Evolutionary conservation across 148 eudicot genomes (phyloP), one percentile per base, ranked within the genome.

Genomic region (Oxyria digyna): DNA sequence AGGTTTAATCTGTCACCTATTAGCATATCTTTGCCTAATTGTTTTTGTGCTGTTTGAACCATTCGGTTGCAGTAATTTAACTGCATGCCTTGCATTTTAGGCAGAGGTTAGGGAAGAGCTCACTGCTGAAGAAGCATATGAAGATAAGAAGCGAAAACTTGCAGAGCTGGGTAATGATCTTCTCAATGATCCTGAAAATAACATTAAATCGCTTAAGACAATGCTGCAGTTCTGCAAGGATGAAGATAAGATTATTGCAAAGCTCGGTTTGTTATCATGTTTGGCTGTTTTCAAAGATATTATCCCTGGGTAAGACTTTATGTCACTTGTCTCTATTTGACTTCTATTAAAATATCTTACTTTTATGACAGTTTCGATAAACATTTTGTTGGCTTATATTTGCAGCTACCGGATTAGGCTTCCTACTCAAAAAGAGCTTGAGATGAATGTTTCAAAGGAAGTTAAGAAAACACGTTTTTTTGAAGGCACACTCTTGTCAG

Each of bases 351-450:
- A 1, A 15, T 5, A 52, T 70, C 6, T 42, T 29, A n/a, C 49
- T 72, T 1, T 68, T 21, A 20, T 70, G 70, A 20, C 10, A 43
- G 57, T 41, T 20, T 32, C 37, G n/a, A 66, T 57, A 15, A 59
- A 29, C 13, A 1, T 4, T 29, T 18, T 33, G 71, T 35, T 65
- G 55, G 6, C 52, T 57, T 67, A 42, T 21, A 4, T 62, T 68
- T 45, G 77, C 88, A 93, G 98, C 26, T 90, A 85, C 68, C 96
- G 96, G 21, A 88, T 94, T 74, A 82, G 98, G 85, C 87, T 94
- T 74, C 98, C 97, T 27, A 94, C 98, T 65, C 96, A 86, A 75
- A 94, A 94, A 76, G 98, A 94, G 83, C 80, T 70, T 72, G 89
- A 84, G 77, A 86, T 88, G 97, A 80, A 67, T 68, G 81, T 94